phyloP scores from a whole-genome alignment of 208 protist species.

The Spironucleus salmonicida region DNA sequence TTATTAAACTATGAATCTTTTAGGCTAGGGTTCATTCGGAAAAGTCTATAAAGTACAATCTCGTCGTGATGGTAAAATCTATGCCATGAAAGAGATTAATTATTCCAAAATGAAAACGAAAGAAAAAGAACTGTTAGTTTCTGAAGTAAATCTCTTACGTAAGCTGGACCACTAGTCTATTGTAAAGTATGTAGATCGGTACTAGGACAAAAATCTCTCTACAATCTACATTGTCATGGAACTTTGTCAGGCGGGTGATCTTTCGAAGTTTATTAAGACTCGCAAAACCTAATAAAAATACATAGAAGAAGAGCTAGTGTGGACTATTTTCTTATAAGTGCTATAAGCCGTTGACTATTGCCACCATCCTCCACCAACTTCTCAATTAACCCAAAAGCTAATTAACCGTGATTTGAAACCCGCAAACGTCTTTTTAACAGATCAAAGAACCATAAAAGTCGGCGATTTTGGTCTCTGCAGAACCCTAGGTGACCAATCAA shows the following conservation, averaged over 20 bases:
- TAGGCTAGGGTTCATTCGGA: constrained; percentile 18
- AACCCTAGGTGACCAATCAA: not conserved
- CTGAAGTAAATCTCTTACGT: constrained; percentile 51
- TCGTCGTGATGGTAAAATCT: constrained; percentile 33
- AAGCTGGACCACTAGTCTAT: constrained; percentile 23
- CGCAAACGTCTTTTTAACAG: constrained; percentile 42
- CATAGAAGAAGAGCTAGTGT: constrained; percentile 15
- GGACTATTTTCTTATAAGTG: constrained; percentile 6
- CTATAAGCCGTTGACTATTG: constrained; percentile 24
- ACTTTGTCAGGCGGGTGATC: not conserved
- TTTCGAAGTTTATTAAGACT: constrained; percentile 11
- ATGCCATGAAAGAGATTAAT: constrained; percentile 39
- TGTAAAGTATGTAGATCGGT: constrained; percentile 19
- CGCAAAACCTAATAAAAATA: not conserved
- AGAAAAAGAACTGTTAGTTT: constrained; percentile 62
- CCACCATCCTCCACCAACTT: too few relatives aligned
- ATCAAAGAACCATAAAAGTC: constrained; percentile 34
- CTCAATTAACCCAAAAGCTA: too few relatives aligned
- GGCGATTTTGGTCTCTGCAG: constrained; percentile 46
- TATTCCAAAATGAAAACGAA: constrained; percentile 61
- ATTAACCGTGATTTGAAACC: constrained; percentile 46
- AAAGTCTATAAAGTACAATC: constrained; percentile 19
- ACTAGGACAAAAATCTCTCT: constrained; percentile 6
- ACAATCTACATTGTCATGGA: constrained; percentile 21
- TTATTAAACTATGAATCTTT: too few relatives aligned